phyloP scores from a whole-genome alignment of 305 asterid genomes.

The Fraxinus platypoda region DNA sequence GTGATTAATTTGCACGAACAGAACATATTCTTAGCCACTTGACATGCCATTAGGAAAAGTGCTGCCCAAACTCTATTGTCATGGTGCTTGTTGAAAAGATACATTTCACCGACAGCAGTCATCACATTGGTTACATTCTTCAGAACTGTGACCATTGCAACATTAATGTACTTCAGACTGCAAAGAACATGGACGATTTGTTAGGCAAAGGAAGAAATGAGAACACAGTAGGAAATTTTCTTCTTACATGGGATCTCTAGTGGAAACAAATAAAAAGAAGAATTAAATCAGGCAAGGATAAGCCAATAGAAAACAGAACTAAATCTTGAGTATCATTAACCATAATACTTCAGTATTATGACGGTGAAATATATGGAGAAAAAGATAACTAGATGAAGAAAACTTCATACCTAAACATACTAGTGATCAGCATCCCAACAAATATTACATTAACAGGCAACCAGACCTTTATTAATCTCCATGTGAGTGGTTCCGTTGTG shows the following conservation, averaged over 20 bases:
- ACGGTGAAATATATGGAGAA: background rate
- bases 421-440: slow-evolving; percentile 96
- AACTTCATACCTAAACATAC: slow-evolving; percentile 83
- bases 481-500: slow-evolving; percentile 80
- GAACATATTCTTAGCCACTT: background rate
- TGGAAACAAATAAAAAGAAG: background rate
- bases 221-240: background rate
- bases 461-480: slow-evolving; percentile 91
- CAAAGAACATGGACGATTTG: slow-evolving; percentile 15
- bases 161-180: slow-evolving; percentile 85
- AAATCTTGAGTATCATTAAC: background rate
- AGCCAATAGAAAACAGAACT: background rate
- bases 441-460: slow-evolving; percentile 85
- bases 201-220: slow-evolving; percentile 7
- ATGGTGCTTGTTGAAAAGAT: slow-evolving; percentile 76
- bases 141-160: slow-evolving; percentile 97
- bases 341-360: background rate
- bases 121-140: slow-evolving; percentile 94
- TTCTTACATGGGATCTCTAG: background rate
- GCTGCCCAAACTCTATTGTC: slow-evolving; percentile 94
- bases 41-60: slow-evolving; percentile 82
- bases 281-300: background rate
- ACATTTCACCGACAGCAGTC: slow-evolving; percentile 95
- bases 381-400: slow-evolving; percentile 5
- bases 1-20: background rate